These are phyloP conservation scores for Ceratocystis albifundus DNA, from an alignment of 2,329 filamentous ascomycete species.

Conservation along the genomic window DNA sequence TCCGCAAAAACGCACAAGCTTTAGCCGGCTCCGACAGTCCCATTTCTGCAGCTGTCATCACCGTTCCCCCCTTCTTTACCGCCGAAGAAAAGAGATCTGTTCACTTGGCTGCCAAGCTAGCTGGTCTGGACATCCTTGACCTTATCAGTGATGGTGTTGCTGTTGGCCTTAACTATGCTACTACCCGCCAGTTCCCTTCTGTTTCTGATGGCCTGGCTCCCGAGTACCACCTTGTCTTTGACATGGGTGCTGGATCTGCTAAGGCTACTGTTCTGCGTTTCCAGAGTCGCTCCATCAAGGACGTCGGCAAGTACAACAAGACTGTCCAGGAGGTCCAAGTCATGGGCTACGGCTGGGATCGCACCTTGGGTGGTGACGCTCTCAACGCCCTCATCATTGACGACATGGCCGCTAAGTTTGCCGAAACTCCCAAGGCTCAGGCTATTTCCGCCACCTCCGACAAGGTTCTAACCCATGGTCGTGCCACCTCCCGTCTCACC, in stretches of 20 bases:
- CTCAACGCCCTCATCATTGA: conserved; percentile 81
- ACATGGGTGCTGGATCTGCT: conserved; percentile 94
- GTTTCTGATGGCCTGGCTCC: conserved; percentile 72
- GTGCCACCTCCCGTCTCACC: conserved; percentile 77
- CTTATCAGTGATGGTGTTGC: conserved; percentile 83
- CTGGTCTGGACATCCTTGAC: conserved; percentile 73
- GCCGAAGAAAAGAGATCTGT: conserved; percentile 80
- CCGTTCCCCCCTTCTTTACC: conserved; percentile 82
- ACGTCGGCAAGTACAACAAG: conserved; percentile 88
- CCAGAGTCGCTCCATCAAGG: conserved; percentile 80
- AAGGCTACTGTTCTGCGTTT: conserved; percentile 84
- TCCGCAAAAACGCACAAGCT: conserved; percentile 76
- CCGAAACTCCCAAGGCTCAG: conserved; percentile 56
- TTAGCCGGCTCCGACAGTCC: conserved; percentile 63
- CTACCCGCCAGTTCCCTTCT: conserved; percentile 75
- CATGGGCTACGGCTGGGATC: conserved; percentile 77
- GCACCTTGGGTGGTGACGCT: conserved; percentile 75
- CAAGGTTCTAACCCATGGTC: conserved; percentile 61
- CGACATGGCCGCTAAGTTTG: conserved; percentile 73
- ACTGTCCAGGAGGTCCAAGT: conserved; percentile 92
- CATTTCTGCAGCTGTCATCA: conserved; percentile 76
- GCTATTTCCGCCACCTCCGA: conserved; percentile 50
- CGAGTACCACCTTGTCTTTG: conserved; percentile 86
- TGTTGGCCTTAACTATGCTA: conserved; percentile 92
- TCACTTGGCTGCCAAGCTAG: conserved; percentile 71